Base-by-base conservation (phyloP, 192 early-diverging fungal genomes). In the Mortierella antarctica region DNA sequence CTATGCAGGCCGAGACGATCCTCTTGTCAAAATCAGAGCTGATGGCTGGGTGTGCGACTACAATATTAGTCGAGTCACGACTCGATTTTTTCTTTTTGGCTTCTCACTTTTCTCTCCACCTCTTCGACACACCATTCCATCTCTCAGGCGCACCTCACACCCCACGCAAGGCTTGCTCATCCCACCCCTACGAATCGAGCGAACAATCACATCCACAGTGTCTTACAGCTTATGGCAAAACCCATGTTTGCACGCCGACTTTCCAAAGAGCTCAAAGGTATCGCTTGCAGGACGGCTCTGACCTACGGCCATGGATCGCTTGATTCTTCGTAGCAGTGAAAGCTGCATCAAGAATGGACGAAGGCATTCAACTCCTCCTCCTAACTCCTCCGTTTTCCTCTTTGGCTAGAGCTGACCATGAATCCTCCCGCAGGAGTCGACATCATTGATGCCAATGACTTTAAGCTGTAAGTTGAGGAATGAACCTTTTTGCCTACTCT, bases 341-440 rank as follows among this genome's bases (percentile, higher is more conserved):
- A 31, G 31, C 31, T 31, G 31, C 31, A 31, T 31, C 31, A 31
- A 31, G 31, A 31, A 3, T 2, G 1, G 31, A 31, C 31, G 31
- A 31, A 31, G 31, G 17, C 42, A 18, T 12, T 50, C 12, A 5
- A 6, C 23, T 45, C 39, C 2, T 2, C 66, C 41, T 17, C 18
- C 0, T 46, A 4, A 10, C 58, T 57, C n/a, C 61, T 20, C 20
- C 18, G 44, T 21, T 39, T 10, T 62, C 46, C 42, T 47, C 70
- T 57, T 13, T 45, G 53, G 50, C 12, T 72, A 86, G 89, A 90
- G 69, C 86, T 90, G 64, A 74, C 72, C 42, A 50, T 82, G 45
- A 90, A 88, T 55, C 76, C 89, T 41, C 86, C 85, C 5, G 82
- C 83, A 62, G 89, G 89, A 46, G 83, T 90, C 23, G 59, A 71